These are phyloP conservation scores for Cerioporus squamosus DNA, from an alignment of 1,284 basidiomycete genomes.

Conservation along the genomic window DNA sequence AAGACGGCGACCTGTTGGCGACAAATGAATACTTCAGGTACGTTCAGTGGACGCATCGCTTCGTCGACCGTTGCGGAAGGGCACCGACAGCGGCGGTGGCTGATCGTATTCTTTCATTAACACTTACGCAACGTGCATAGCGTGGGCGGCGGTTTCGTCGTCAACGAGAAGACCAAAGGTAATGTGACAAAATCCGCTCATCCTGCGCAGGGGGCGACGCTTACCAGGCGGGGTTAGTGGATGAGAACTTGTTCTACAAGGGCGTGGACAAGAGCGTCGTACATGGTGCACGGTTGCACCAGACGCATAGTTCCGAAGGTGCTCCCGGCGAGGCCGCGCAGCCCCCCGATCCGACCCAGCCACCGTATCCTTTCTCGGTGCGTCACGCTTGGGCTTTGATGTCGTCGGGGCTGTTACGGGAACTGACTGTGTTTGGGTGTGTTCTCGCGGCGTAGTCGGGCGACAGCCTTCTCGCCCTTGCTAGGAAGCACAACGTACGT, in stretches of 20 bases:
- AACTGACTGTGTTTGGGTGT: too few relatives aligned
- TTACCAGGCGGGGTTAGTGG: slow-evolving; percentile 49
- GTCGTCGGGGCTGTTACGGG: too few relatives aligned
- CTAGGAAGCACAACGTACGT: slow-evolving; percentile 82
- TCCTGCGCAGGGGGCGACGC: not conserved
- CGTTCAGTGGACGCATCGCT: not conserved
- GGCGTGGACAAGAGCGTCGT: slow-evolving; percentile 88
- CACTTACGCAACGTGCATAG: slow-evolving; percentile 38
- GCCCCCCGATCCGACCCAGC: slow-evolving; percentile 47
- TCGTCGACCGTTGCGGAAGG: not conserved
- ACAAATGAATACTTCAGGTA: slow-evolving; percentile 93
- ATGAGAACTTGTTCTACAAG: slow-evolving; percentile 96
- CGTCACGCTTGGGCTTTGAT: slow-evolving; percentile 11
- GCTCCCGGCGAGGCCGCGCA: slow-evolving; percentile 24
- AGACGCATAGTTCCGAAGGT: slow-evolving; percentile 59
- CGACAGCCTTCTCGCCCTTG: slow-evolving; percentile 76
- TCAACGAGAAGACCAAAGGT: slow-evolving; percentile 89
- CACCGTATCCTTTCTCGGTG: slow-evolving; percentile 79
- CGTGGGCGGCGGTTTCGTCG: slow-evolving; percentile 91
- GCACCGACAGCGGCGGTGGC: slow-evolving; percentile 2
- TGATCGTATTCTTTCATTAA: slow-evolving; percentile 1
- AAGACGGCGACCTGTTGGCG: slow-evolving; percentile 84
- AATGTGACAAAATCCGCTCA: not conserved
- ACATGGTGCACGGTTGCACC: slow-evolving; percentile 78
- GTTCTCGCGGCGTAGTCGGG: slow-evolving; percentile 53